Percentiles rank a stretch among this genome's conserved stretches.
These are phyloP conservation scores for Neurospora tetraspora DNA, from an alignment of 495 filamentous ascomycete genomes.

Conservation along the genomic window DNA sequence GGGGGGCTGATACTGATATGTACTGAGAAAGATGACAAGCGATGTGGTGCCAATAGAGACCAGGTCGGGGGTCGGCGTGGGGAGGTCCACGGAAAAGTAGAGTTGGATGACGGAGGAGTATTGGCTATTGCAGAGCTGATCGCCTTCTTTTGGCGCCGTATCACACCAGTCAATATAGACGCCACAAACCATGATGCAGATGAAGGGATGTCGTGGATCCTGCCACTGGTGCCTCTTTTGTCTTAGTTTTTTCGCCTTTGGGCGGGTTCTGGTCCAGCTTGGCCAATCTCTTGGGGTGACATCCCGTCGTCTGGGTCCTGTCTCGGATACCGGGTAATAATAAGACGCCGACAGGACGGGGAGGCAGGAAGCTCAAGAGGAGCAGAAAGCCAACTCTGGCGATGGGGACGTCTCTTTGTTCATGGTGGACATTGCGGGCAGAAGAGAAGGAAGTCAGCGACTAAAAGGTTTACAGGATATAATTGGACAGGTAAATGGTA, in stretches of 20 bases:
- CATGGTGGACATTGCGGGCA: not conserved
- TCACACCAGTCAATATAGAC: not conserved
- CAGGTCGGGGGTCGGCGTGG: not conserved
- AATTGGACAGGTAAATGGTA: not conserved
- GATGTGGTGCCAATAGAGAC: not conserved
- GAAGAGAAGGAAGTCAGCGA: not conserved
- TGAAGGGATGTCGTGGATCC: not conserved
- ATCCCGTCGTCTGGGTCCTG: not conserved
- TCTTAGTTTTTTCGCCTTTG: not conserved
- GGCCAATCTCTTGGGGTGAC: not conserved
- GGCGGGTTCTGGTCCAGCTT: not conserved
- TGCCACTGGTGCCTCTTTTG: not conserved
- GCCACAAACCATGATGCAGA: not conserved
- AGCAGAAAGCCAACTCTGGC: not conserved
- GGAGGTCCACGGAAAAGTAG: not conserved
- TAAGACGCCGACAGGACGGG: not conserved
- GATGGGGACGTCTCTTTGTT: not conserved
- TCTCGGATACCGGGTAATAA: not conserved
- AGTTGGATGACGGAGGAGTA: not conserved
- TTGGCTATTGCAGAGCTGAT: not conserved
- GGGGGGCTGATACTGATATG: not conserved
- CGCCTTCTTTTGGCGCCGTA: not conserved
- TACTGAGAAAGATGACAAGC: not conserved
- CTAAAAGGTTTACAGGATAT: not conserved
- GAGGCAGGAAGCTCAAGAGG: not conserved